These are phyloP conservation scores for Porodaedalea pini DNA, from an alignment of 1,284 basidiomycete genomes.

Conservation along the genomic window DNA sequence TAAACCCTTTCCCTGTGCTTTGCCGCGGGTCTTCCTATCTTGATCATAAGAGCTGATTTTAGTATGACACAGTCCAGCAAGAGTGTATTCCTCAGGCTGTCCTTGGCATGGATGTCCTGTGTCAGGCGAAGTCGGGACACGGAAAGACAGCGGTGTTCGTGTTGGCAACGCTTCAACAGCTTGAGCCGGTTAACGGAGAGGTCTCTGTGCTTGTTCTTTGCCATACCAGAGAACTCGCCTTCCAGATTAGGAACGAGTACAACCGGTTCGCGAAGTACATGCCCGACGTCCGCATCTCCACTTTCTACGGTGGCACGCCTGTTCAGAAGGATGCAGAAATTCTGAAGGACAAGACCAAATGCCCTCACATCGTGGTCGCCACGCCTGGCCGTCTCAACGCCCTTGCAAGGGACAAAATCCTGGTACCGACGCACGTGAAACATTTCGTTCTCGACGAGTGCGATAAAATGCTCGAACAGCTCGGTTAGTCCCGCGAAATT, in stretches of 20 bases:
- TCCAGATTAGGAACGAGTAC: constrained; percentile 99
- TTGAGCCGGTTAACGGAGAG: constrained; percentile 98
- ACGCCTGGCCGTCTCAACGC: constrained; percentile 96
- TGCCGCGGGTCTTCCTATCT: not conserved
- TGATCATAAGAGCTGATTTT: constrained; percentile 6
- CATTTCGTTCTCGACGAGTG: constrained; percentile 99
- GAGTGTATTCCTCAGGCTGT: constrained; percentile 99
- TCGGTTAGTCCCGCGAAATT: constrained; percentile 92
- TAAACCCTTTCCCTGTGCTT: constrained; percentile 16
- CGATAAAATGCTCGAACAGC: constrained; percentile 99
- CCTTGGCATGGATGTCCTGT: constrained; percentile 98
- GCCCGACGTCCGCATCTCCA: constrained; percentile 96
- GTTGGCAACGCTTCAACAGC: constrained; percentile 94
- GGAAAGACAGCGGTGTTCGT: constrained; percentile 99
- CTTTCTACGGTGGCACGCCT: constrained; percentile 97
- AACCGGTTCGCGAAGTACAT: constrained; percentile 99
- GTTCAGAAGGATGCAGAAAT: constrained; percentile 93
- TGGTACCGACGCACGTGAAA: constrained; percentile 93
- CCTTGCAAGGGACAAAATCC: constrained; percentile 86
- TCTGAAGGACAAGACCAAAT: constrained; percentile 94
- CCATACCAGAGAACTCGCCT: constrained; percentile 98
- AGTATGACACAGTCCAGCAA: constrained; percentile 86
- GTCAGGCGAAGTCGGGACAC: constrained; percentile 99
- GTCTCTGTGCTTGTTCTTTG: constrained; percentile 97
- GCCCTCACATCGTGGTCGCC: constrained; percentile 98